Evolutionary conservation across 306 rosid genomes (phyloP).

Genomic region (Glycine tomentella): DNA sequence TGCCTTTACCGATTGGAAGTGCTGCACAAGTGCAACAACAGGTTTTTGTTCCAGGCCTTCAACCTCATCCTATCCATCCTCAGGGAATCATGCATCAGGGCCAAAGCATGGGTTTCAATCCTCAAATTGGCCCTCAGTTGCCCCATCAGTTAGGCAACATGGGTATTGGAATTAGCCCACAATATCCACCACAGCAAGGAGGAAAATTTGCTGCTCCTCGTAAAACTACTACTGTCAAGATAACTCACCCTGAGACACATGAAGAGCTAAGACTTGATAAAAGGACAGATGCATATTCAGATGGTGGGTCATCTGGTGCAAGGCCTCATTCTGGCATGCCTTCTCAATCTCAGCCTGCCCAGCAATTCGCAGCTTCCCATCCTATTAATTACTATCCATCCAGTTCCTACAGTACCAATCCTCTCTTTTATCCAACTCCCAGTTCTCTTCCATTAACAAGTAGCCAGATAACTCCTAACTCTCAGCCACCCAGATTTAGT

Average conservation of each 20-base stretch:
- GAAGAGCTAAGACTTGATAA: conserved; percentile 87
- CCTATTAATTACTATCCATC: conserved; percentile 55
- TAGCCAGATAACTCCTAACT: conserved; percentile 66
- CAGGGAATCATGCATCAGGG: conserved; percentile 81
- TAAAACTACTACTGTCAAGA: conserved; percentile 75
- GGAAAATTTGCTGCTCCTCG: conserved; percentile 73
- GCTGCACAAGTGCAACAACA: conserved; percentile 75
- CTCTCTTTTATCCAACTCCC: conserved; percentile 53
- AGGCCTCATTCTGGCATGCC: conserved; percentile 67
- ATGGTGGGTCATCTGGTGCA: conserved; percentile 62
- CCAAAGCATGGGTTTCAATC: conserved; percentile 63
- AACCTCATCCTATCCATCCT: conserved; percentile 74
- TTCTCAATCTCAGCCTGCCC: conserved; percentile 74
- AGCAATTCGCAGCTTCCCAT: conserved; percentile 59
- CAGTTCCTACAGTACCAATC: conserved; percentile 53
- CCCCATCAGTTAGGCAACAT: conserved; percentile 71
- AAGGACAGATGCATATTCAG: conserved; percentile 59
- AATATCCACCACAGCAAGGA: conserved; percentile 80
- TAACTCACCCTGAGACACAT: conserved; percentile 90
- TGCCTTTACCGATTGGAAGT: conserved; percentile 70
- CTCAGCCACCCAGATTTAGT: conserved; percentile 70
- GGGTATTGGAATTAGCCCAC: conserved; percentile 65
- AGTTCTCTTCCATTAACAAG: conserved; percentile 68
- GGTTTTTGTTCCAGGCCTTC: conserved; percentile 70
- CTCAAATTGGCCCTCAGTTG: conserved; percentile 76